Base-by-base conservation (phyloP, 2,329 filamentous ascomycete species). In the Pseudohalonectria lignicola region DNA sequence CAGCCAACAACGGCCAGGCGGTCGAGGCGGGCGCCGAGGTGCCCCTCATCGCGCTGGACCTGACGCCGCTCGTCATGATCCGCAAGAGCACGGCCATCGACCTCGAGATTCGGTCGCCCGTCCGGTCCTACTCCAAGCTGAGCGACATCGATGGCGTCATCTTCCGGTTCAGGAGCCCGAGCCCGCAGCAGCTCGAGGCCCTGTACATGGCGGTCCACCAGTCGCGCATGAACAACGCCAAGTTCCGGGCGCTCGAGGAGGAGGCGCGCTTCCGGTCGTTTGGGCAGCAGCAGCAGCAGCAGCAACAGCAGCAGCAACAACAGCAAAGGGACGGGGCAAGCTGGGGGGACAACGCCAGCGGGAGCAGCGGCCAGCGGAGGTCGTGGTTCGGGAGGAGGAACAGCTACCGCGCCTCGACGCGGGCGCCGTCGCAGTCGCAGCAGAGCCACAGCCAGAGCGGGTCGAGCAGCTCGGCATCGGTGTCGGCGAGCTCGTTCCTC, bases 81-180 rank as follows among this genome's bases (percentile, higher is more conserved):
- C 78, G 90, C 45, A 82, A 90, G 51, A 92, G 88, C 50, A 98
- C 87, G 17, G 85, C 84, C 4, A 75, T 98, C 23, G 92, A 98
- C 55, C 85, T 98, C 39, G 92, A 93, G 47, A 86, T 98, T 46
- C 82, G 87, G 36, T 95, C 90, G 6, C 86, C 86, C 2, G 82
- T 88, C 19, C 82, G 83, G 31, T 58, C 69, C 17, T 69, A 83
- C 44, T 87, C 83, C 5, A 75, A 76, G 49, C 71, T 94, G 40
- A 73, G 69, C 42, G 72, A 63, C 62, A 53, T 80, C 36, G 80
- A 79, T 12, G 70, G 70, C 23, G 69, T 64, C 49, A 92, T 93
- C 54, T 85, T 94, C 62, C 90, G 93, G 67, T 92, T 96, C 71
- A 82, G 92, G 31, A 86, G 86, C 34, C 69, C 80, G 31, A 84